phyloP scores from a whole-genome alignment of 495 filamentous ascomycete species.

The Trichoderma gamsii region DNA sequence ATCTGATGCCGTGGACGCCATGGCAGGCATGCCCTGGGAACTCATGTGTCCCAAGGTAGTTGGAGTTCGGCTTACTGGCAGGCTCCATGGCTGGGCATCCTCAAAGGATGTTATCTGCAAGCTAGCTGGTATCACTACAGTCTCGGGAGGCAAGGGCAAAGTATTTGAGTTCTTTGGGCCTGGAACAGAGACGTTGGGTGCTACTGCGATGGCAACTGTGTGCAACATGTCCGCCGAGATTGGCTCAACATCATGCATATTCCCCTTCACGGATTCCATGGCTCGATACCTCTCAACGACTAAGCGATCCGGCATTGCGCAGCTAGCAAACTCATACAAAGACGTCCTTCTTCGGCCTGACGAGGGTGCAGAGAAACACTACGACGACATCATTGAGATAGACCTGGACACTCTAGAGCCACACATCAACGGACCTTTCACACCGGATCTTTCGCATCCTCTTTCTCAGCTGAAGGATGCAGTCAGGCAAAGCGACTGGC shows the following conservation, averaged over 20 bases:
- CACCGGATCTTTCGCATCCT: conserved; percentile 96
- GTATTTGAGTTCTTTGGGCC: conserved; percentile 95
- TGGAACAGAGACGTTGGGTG: conserved; percentile 62
- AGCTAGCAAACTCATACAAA: conserved; percentile 26
- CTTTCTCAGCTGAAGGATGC: conserved; percentile 96
- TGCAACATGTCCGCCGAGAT: conserved; percentile 87
- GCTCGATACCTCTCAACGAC: conserved; percentile 91
- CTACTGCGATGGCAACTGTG: conserved; percentile 62
- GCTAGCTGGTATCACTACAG: conserved; percentile 92
- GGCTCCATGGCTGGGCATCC: conserved; percentile 87
- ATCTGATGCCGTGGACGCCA: conserved; percentile 97
- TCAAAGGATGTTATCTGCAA: conserved; percentile 95
- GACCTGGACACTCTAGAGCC: conserved; percentile 92
- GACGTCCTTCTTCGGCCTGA: conserved; percentile 61
- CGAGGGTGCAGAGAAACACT: conserved; percentile 70
- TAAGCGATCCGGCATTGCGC: conserved; percentile 83
- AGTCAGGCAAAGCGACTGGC: conserved; percentile 91
- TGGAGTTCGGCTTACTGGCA: conserved; percentile 86
- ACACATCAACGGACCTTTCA: conserved; percentile 98
- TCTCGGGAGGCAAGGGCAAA: conserved; percentile 95
- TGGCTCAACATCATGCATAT: conserved; percentile 91
- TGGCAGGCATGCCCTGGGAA: conserved; percentile 97
- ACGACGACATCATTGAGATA: conserved; percentile 93
- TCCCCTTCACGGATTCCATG: conserved; percentile 98
- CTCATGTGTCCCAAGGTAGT: conserved; percentile 96